Conservation (phyloP, 2,329 filamentous ascomycete genomes). For the Scedosporium dehoogii region DNA sequence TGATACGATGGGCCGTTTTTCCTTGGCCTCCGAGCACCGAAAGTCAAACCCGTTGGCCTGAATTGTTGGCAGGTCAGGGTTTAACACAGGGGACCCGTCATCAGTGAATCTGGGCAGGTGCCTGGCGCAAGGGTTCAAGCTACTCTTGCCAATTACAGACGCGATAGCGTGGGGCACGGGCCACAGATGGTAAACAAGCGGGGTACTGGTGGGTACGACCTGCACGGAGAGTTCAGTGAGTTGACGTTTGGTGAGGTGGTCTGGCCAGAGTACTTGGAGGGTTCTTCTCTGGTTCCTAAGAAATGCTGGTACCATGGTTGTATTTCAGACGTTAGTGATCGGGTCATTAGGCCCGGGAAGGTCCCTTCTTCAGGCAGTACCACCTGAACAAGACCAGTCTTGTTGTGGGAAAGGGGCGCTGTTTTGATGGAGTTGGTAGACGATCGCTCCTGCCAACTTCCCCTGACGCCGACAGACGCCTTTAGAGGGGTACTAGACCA, state of each 20-base stretch:
- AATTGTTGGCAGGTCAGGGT: slow-evolving; percentile 1
- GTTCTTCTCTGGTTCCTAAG: not conserved
- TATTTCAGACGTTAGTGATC: not conserved
- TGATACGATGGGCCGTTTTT: not conserved
- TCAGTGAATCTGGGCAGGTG: slow-evolving; percentile 1
- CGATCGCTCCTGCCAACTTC: not conserved
- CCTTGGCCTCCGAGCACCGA: not conserved
- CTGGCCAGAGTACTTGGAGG: not conserved
- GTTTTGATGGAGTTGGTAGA: not conserved
- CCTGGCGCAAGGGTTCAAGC: not conserved
- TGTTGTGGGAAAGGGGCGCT: not conserved
- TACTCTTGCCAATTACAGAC: slow-evolving; percentile 5
- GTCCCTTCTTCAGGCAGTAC: not conserved
- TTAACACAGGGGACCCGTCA: not conserved
- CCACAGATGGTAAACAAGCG: slow-evolving; percentile 6
- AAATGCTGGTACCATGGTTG: not conserved
- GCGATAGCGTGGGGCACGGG: slow-evolving; percentile 6
- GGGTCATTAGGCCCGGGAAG: not conserved
- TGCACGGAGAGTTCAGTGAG: not conserved
- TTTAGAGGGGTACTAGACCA: not conserved
- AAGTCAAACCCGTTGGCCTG: not conserved
- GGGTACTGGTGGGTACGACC: slow-evolving; percentile 4
- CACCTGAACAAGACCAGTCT: not conserved
- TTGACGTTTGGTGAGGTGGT: not conserved
- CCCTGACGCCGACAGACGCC: not conserved